A percentile compares a stretch with the other conserved stretches of the same genome.
Evolutionary conservation across 805 yeast genomes (phyloP).

Genomic region (Candida insectalens): DNA sequence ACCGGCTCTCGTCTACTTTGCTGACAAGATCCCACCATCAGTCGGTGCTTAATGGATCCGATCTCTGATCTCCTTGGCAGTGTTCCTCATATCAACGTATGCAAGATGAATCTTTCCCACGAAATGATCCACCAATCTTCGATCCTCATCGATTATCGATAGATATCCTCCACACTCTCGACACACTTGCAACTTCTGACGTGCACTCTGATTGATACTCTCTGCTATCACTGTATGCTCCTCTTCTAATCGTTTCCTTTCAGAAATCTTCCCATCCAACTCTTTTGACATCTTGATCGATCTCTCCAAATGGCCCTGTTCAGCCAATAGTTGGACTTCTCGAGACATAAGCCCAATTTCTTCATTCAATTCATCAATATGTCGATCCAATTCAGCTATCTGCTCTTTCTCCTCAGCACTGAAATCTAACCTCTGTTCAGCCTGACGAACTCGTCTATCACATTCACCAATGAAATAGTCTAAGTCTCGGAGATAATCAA

Average conservation of each 20-base stretch:
- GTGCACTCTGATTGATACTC: conserved; percentile 73
- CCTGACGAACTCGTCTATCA: conserved; percentile 52
- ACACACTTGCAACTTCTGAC: conserved; percentile 86
- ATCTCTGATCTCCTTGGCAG: conserved; percentile 33
- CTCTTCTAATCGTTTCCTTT: conserved; percentile 43
- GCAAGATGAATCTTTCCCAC: conserved; percentile 81
- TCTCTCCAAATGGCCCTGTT: conserved; percentile 39
- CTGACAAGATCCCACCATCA: conserved; percentile 25
- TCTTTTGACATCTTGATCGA: conserved; percentile 40
- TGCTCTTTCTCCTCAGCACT: conserved; percentile 48
- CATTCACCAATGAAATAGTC: conserved; percentile 56
- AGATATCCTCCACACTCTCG: conserved; percentile 84
- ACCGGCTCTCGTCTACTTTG: conserved; percentile 13
- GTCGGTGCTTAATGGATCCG: conserved; percentile 11
- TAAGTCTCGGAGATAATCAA: conserved; percentile 35
- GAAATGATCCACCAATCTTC: conserved; percentile 84
- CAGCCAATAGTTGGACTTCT: conserved; percentile 48
- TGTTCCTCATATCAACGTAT: conserved; percentile 64
- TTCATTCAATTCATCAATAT: conserved; percentile 54
- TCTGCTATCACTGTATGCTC: conserved; percentile 55
- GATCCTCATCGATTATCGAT: conserved; percentile 77
- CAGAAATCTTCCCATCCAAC: conserved; percentile 33
- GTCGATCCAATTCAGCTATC: conserved; percentile 24
- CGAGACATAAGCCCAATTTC: conserved; percentile 57
- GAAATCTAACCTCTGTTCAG: conserved; percentile 56